Conservation (phyloP, 2,329 filamentous ascomycete genomes). For the Alternaria infectoria region DNA sequence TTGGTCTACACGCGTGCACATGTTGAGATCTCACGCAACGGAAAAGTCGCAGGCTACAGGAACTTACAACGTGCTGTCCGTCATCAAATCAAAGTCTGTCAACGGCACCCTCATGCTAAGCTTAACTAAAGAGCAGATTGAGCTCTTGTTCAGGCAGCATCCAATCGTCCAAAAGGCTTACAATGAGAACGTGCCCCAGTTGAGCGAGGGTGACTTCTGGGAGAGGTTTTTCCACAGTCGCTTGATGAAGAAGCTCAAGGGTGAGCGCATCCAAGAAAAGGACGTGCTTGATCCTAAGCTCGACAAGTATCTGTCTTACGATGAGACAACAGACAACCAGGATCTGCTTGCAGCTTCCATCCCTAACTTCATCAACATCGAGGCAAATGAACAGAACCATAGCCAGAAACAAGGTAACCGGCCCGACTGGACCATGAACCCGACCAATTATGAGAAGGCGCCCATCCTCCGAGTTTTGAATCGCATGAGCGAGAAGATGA, state of each 20-base stretch:
- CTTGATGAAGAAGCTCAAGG: conserved; percentile 87
- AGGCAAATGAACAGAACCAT: conserved; percentile 94
- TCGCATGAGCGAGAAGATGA: conserved; percentile 88
- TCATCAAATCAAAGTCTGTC: conserved; percentile 79
- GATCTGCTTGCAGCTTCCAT: conserved; percentile 66
- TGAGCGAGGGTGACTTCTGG: conserved; percentile 86
- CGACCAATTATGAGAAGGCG: conserved; percentile 73
- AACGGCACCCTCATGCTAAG: conserved; percentile 75
- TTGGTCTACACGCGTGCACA: conserved; percentile 86
- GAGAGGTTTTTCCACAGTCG: conserved; percentile 90
- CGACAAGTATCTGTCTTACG: conserved; percentile 81
- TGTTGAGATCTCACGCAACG: conserved; percentile 88
- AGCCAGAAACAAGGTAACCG: conserved; percentile 86
- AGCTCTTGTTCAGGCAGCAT: conserved; percentile 91
- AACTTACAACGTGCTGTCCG: conserved; percentile 91
- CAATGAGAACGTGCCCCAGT: conserved; percentile 82
- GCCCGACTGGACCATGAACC: conserved; percentile 89
- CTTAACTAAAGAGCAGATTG: conserved; percentile 89
- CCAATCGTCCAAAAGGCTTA: conserved; percentile 89
- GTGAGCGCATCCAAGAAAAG: conserved; percentile 80
- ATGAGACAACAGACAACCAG: conserved; percentile 62
- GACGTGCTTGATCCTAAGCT: conserved; percentile 80
- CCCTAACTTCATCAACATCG: conserved; percentile 88
- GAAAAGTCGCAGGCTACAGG: conserved; percentile 86
- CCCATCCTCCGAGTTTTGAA: conserved; percentile 91